Conservation (phyloP, 495 filamentous ascomycete genomes). For the Tirmania nivea region DNA sequence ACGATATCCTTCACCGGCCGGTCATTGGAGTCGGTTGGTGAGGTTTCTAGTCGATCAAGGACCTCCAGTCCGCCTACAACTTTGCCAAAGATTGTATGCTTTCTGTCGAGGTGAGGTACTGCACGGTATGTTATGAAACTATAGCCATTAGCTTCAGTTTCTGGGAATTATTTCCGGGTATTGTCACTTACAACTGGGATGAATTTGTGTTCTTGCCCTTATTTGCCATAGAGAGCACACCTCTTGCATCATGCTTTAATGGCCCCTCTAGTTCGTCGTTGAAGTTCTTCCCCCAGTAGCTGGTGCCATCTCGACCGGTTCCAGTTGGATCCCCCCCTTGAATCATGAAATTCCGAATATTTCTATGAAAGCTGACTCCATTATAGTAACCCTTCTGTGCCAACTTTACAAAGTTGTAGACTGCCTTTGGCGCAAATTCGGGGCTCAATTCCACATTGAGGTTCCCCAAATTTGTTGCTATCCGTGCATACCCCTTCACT, state of each 20-base stretch:
- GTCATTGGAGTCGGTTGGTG: conserved; percentile 42
- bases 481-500: conserved; percentile 67
- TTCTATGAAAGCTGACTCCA: conserved; percentile 64
- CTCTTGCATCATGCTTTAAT: conserved; percentile 51
- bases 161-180: not conserved
- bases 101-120: conserved; percentile 64
- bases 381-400: conserved; percentile 80
- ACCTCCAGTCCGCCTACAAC: conserved; percentile 62
- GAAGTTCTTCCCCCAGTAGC: conserved; percentile 79
- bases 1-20: conserved; percentile 50
- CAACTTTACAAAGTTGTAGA: conserved; percentile 89
- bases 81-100: conserved; percentile 86
- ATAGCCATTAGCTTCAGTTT: conserved; percentile 1
- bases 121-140: conserved; percentile 69
- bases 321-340: conserved; percentile 91
- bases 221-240: conserved; percentile 84
- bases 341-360: conserved; percentile 92
- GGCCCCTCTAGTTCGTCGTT: conserved; percentile 85
- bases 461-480: conserved; percentile 63
- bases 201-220: conserved; percentile 96
- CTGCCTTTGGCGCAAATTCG: conserved; percentile 72
- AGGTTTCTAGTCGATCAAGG: conserved; percentile 48
- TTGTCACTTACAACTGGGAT: conserved; percentile 41
- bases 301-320: conserved; percentile 67
- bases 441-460: conserved; percentile 79